Conservation (phyloP, 441 rosid species). For the Dalechampia spathulata region DNA sequence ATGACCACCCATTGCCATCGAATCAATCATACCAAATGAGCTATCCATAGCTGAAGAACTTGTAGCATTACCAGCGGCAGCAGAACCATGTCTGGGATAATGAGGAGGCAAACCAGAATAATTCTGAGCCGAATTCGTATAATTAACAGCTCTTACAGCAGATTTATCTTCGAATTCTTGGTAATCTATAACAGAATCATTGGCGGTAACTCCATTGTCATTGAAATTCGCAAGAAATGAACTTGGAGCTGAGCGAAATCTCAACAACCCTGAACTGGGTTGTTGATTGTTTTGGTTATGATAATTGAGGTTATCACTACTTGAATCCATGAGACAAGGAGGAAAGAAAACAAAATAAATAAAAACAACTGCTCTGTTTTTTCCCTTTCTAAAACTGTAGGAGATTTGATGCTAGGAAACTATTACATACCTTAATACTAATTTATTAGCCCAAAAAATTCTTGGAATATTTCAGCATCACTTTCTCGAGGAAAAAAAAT, state of each 20-base stretch:
- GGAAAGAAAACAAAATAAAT: too few species aligned
- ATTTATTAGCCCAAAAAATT: conserved; percentile 15
- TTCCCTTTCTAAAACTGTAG: not conserved
- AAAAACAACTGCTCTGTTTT: conserved; percentile 8
- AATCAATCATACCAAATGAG: conserved; percentile 34
- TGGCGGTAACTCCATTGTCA: conserved; percentile 25
- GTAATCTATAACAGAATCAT: conserved; percentile 21
- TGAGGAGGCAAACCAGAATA: conserved; percentile 70
- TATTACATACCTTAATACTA: conserved; percentile 17
- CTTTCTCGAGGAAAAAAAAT: conserved; percentile 21
- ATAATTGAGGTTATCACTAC: conserved; percentile 24
- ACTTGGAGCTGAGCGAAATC: conserved; percentile 81
- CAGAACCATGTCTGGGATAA: conserved; percentile 53
- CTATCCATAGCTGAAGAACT: conserved; percentile 43
- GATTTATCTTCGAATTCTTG: conserved; percentile 40
- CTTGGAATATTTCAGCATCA: conserved; percentile 34
- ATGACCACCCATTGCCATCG: conserved; percentile 28
- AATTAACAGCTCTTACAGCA: conserved; percentile 23
- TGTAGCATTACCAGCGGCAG: conserved; percentile 27
- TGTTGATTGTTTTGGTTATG: conserved; percentile 37
- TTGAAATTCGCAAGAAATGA: conserved; percentile 39
- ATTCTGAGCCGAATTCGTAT: conserved; percentile 25
- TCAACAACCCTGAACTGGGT: conserved; percentile 53
- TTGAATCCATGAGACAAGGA: conserved; percentile 49
- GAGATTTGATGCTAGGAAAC: conserved; percentile 23